Percentiles rank a stretch among this genome's conserved stretches.
Evolutionary conservation across 2,329 filamentous ascomycete species (phyloP).

Genomic region (Raffaelea albimanens): DNA sequence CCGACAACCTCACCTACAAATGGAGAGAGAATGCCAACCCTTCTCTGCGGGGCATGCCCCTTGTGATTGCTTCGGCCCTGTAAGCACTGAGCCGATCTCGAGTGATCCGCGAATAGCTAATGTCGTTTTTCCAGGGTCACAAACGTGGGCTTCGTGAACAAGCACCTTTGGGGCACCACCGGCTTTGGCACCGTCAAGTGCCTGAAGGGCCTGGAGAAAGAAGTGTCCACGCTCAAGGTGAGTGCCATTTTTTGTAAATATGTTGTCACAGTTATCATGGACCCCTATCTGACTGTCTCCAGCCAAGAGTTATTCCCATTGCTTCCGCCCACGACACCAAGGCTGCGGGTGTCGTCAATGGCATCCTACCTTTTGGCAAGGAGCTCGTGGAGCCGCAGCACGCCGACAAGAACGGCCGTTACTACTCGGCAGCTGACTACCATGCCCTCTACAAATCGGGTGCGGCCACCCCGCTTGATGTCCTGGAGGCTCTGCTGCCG

Average conservation of each 20-base stretch:
- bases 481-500: slow-evolving; percentile 61
- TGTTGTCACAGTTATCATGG: too few relatives aligned
- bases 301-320: slow-evolving; percentile 5
- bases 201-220: slow-evolving; percentile 33
- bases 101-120: background rate
- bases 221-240: slow-evolving; percentile 40
- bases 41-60: slow-evolving; percentile 53
- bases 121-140: slow-evolving; percentile 38
- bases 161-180: slow-evolving; percentile 61
- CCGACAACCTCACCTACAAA: slow-evolving; percentile 22
- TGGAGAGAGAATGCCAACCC: slow-evolving; percentile 52
- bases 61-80: slow-evolving; percentile 42
- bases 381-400: slow-evolving; percentile 30
- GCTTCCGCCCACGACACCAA: slow-evolving; percentile 19
- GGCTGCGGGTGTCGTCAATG: slow-evolving; percentile 14
- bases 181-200: slow-evolving; percentile 38
- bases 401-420: slow-evolving; percentile 35
- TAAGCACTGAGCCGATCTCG: slow-evolving; percentile 8
- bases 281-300: too few relatives aligned
- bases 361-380: slow-evolving; percentile 30
- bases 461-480: slow-evolving; percentile 59
- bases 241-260: too few relatives aligned
- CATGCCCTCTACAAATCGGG: slow-evolving; percentile 64
- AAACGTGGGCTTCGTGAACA: slow-evolving; percentile 51
- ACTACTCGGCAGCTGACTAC: slow-evolving; percentile 68